Evolutionary conservation across 176 grass and related monocot species (phyloP).

Genomic region (Eremochloa ophiuroides): DNA sequence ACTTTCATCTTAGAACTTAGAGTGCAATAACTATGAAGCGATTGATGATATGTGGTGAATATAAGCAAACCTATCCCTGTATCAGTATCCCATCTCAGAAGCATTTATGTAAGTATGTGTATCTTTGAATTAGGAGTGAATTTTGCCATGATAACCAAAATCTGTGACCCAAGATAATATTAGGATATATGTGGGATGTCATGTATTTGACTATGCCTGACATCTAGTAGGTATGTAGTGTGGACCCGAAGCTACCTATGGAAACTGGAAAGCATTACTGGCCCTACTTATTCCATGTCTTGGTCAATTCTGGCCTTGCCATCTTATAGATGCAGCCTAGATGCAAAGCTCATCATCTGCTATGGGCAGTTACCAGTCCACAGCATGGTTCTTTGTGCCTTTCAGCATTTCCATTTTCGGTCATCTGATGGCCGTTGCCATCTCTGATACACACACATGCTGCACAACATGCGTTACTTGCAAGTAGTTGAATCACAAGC

Average conservation of each 20-base stretch:
- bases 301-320: constrained; percentile 42
- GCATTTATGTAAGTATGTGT: neutral
- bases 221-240: constrained; percentile 33
- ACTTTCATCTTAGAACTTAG: neutral
- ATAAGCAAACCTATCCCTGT: neutral
- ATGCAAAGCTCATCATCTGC: constrained; percentile 33
- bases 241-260: constrained; percentile 35
- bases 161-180: neutral
- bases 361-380: constrained; percentile 81
- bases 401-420: constrained; percentile 35
- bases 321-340: constrained; percentile 41
- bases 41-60: neutral
- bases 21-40: neutral
- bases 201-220: constrained; percentile 27
- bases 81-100: neutral
- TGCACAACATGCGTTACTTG: neutral
- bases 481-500: neutral
- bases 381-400: constrained; percentile 38
- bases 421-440: neutral
- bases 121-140: neutral
- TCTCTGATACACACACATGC: constrained; percentile 30
- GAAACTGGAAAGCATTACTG: constrained; percentile 37
- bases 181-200: constrained; percentile 16
- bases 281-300: constrained; percentile 36
- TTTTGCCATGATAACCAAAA: neutral